Evolutionary conservation across 2,329 filamentous ascomycete genomes (phyloP).

Genomic region (Verticillium nonalfalfae): DNA sequence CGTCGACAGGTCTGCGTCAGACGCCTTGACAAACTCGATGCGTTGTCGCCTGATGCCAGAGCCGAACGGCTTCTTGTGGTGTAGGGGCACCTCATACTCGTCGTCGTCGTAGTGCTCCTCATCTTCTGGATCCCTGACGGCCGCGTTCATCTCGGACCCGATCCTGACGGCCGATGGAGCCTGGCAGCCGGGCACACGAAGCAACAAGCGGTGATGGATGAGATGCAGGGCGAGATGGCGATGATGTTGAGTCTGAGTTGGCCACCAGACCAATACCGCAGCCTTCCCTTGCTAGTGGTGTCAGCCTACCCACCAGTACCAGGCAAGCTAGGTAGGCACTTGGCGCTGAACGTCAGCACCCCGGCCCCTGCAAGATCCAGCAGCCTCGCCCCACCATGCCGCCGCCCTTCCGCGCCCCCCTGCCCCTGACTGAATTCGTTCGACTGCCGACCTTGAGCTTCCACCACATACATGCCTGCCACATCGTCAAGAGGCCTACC

Average conservation of each 20-base stretch:
- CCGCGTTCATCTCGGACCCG: too few species aligned
- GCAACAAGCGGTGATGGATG: too few species aligned
- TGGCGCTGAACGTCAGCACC: background rate
- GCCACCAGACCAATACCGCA: background rate
- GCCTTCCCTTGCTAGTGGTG: too few species aligned
- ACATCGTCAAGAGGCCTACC: background rate
- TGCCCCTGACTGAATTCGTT: background rate
- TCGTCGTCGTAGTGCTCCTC: constrained; percentile 23
- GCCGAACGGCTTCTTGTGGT: constrained; percentile 48
- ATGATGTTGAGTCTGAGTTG: background rate
- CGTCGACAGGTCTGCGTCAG: constrained; percentile 26
- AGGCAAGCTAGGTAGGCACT: background rate
- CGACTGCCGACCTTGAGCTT: background rate
- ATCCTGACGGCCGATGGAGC: too few species aligned
- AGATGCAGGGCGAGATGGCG: background rate
- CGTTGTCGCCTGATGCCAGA: constrained; percentile 46
- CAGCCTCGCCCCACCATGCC: background rate
- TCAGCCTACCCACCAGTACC: too few species aligned
- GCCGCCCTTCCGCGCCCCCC: background rate
- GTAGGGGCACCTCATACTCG: constrained; percentile 43
- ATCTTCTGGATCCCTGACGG: background rate
- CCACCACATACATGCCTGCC: background rate
- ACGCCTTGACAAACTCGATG: constrained; percentile 52
- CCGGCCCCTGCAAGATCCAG: background rate
- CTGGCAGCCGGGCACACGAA: too few species aligned